Evolutionary conservation across 2,329 filamentous ascomycete species (phyloP).

Genomic region (Phyllachora maydis): DNA sequence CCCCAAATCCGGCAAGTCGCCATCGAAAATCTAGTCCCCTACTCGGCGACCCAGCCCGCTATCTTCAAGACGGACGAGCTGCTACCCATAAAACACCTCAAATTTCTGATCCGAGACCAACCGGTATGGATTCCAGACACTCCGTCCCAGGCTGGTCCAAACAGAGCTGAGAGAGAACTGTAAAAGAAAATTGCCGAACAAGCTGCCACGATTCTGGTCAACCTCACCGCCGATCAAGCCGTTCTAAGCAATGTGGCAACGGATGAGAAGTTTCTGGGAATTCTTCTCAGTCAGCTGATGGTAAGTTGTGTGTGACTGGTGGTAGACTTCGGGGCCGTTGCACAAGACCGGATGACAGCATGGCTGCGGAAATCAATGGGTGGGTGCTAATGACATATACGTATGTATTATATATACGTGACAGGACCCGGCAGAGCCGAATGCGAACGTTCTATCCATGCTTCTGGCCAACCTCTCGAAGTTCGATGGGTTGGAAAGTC

Average conservation of each 20-base stretch:
- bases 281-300: constrained; percentile 52
- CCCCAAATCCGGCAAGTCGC: constrained; percentile 77
- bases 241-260: constrained; percentile 51
- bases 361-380: too few species aligned
- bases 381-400: too few species aligned
- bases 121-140: constrained; percentile 28
- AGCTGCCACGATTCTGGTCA: constrained; percentile 78
- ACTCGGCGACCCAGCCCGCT: constrained; percentile 47
- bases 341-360: too few species aligned
- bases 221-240: constrained; percentile 58
- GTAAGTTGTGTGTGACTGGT: too few species aligned
- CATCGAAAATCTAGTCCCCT: constrained; percentile 71
- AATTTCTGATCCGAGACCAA: constrained; percentile 70
- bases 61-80: constrained; percentile 73
- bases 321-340: too few species aligned
- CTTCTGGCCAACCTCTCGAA: constrained; percentile 84
- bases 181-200: constrained; percentile 76
- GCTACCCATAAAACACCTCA: constrained; percentile 67
- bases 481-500: constrained; percentile 46
- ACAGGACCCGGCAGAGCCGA: constrained; percentile 46
- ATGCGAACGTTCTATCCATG: constrained; percentile 76
- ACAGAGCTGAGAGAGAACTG: constrained; percentile 1
- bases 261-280: constrained; percentile 66
- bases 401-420: too few species aligned
- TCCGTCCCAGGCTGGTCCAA: constrained; percentile 1